Conservation (phyloP, 2,329 filamentous ascomycete species). For the Fusarium proliferatum region DNA sequence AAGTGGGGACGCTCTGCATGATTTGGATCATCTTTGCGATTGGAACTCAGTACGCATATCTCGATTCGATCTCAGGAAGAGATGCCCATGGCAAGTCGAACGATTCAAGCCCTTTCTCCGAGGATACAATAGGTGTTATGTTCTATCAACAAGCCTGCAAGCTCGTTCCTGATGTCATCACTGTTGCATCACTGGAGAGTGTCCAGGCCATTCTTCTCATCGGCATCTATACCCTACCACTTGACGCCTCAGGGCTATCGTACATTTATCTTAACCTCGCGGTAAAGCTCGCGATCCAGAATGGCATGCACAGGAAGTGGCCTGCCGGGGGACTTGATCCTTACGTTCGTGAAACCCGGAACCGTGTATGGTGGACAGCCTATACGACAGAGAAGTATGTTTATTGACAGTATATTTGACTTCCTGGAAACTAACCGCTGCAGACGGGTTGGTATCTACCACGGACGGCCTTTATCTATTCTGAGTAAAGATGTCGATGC, state of each 20-base stretch:
- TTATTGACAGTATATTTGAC: background rate
- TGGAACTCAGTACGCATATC: conserved; percentile 62
- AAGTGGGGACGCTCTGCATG: conserved; percentile 57
- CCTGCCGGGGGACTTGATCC: conserved; percentile 59
- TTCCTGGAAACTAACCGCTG: conserved; percentile 27
- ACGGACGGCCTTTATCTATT: conserved; percentile 66
- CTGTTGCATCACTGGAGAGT: conserved; percentile 65
- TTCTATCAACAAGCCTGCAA: conserved; percentile 68
- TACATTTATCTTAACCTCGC: conserved; percentile 68
- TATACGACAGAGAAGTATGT: conserved; percentile 66
- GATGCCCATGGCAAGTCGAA: conserved; percentile 34
- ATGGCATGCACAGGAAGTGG: conserved; percentile 68
- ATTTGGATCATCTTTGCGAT: conserved; percentile 61
- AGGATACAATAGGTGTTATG: conserved; percentile 65
- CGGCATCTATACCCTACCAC: conserved; percentile 64
- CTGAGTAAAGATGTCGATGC: conserved; percentile 64
- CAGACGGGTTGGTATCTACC: conserved; percentile 66
- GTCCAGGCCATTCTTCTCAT: conserved; percentile 68
- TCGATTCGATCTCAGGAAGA: conserved; percentile 50
- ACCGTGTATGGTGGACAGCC: conserved; percentile 67
- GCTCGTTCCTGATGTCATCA: conserved; percentile 67
- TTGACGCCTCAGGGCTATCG: conserved; percentile 66
- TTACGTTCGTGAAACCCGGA: conserved; percentile 62
- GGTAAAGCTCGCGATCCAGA: conserved; percentile 68
- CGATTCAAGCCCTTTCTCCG: conserved; percentile 51